A percentile compares a stretch with the other conserved stretches of the same genome.
Conservation (phyloP, 129 eudicot species). For the Centella asiatica region DNA sequence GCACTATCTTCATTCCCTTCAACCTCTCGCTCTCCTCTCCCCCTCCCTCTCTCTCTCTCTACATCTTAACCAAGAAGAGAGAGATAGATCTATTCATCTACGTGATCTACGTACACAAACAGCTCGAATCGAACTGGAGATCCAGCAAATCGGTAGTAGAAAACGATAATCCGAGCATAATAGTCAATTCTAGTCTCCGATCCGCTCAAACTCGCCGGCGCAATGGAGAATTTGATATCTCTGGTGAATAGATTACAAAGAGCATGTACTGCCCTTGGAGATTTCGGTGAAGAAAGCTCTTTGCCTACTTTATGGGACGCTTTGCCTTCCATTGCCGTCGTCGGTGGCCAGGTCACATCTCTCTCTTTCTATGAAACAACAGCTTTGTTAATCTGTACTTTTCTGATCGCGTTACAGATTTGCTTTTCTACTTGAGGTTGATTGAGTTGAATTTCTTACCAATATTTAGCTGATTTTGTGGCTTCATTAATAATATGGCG, state of each 20-base stretch:
- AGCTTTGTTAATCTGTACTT: no score
- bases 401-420: neutral
- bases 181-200: conserved; percentile 20
- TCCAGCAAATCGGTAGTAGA: neutral
- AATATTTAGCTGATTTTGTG: neutral
- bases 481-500: neutral
- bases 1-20: no score
- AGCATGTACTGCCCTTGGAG: conserved; percentile 93
- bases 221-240: conserved; percentile 70
- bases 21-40: no score
- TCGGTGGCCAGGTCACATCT: conserved; percentile 59
- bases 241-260: conserved; percentile 78
- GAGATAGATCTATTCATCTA: no score
- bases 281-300: conserved; percentile 83
- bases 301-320: conserved; percentile 96
- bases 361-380: neutral
- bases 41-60: no score
- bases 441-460: neutral
- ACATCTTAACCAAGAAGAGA: no score
- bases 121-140: neutral
- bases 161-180: neutral
- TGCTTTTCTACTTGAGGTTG: neutral
- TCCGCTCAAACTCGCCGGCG: neutral
- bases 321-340: conserved; percentile 91
- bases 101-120: no score